These are phyloP conservation scores for Chytriomyces hyalinus DNA, from an alignment of 192 early-diverging fungal species.

Conservation along the genomic window DNA sequence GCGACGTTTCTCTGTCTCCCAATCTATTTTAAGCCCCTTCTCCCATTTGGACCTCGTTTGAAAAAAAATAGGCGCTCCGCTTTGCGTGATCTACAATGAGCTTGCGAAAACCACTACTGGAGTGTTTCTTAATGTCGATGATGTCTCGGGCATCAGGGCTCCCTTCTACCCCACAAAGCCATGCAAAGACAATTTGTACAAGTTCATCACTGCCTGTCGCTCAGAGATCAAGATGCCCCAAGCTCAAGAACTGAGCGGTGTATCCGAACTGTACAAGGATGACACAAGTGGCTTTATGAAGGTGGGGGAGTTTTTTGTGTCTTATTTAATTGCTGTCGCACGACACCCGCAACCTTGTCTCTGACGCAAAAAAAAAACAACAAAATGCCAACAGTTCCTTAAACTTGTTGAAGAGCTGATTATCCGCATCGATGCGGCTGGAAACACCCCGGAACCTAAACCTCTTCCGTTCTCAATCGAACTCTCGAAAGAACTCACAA, in stretches of 20 bases:
- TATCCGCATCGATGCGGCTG: slow-evolving; percentile 74
- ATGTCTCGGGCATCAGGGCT: slow-evolving; percentile 39
- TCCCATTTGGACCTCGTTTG: not conserved
- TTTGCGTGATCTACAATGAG: slow-evolving; percentile 58
- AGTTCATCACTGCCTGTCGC: slow-evolving; percentile 88
- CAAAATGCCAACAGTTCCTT: slow-evolving; percentile 63
- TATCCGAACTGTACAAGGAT: slow-evolving; percentile 88
- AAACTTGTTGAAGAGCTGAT: slow-evolving; percentile 82
- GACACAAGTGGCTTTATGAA: slow-evolving; percentile 97
- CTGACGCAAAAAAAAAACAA: not conserved
- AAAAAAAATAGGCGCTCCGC: slow-evolving; percentile 44
- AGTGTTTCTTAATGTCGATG: slow-evolving; percentile 31
- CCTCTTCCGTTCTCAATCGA: slow-evolving; percentile 51
- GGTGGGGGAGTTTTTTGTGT: slow-evolving; percentile 51
- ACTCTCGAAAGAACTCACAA: slow-evolving; percentile 8
- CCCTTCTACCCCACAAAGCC: slow-evolving; percentile 53
- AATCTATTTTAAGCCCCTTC: not conserved
- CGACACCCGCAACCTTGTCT: not conserved
- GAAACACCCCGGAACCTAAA: slow-evolving; percentile 58
- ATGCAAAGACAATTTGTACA: slow-evolving; percentile 83
- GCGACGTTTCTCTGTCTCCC: not conserved
- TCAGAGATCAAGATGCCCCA: slow-evolving; percentile 65
- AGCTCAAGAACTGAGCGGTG: slow-evolving; percentile 79
- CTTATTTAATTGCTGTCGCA: not conserved
- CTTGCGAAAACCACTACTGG: slow-evolving; percentile 4